Base-by-base conservation (phyloP, 1,284 basidiomycete species). In the Austroboletus sp. region DNA sequence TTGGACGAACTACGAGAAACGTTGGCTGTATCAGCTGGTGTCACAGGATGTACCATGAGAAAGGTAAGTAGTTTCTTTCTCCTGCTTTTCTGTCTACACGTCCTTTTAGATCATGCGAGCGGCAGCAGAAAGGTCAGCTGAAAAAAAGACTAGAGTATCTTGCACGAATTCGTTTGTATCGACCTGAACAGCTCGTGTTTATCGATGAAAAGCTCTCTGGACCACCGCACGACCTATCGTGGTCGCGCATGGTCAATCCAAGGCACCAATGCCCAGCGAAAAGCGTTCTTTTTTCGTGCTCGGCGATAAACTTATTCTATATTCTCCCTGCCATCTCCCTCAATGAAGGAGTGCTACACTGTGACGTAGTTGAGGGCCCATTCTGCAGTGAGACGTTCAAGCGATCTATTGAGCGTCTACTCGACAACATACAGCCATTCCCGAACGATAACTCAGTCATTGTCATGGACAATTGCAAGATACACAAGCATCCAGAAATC, bases 351-450 rank as follows among this genome's bases (percentile, higher is more conserved):
- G 56, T 64, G n/a, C 41, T 62, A 11, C 43, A 57, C 2, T 56
- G 61, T n/a, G 42, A 58, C 8, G 53, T 65, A n/a, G 42, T 62
- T 6, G 53, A 60, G n/a, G 57, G 59, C 0, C 61, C 57, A 0
- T 52, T 50, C 9, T 38, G 30, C 17, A 45, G 17, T 0, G 25
- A 37, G 1, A 30, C 23, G 1, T 49, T 51, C 8, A 15, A 0
- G 1, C 0, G 6, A 0, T 71, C 65, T 39, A 55, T 72, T 13
- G 45, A 60, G 0, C 37, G 31, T 0, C 42, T 70, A 0, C 53
- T 72, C 0, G 50, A 60, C 6, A 27, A 53, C 0, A 72, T 71
- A 69, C 52, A 67, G 6, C 45, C 30, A 0, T 49, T 9, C 17
- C 52, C 45, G 7, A 19, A 15, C 0, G 21, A 10, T 0, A 49